Percentiles rank a stretch among this genome's conserved stretches.
These are phyloP conservation scores for Collybia sordida DNA, from an alignment of 768 basidiomycete genomes.

Conservation along the genomic window DNA sequence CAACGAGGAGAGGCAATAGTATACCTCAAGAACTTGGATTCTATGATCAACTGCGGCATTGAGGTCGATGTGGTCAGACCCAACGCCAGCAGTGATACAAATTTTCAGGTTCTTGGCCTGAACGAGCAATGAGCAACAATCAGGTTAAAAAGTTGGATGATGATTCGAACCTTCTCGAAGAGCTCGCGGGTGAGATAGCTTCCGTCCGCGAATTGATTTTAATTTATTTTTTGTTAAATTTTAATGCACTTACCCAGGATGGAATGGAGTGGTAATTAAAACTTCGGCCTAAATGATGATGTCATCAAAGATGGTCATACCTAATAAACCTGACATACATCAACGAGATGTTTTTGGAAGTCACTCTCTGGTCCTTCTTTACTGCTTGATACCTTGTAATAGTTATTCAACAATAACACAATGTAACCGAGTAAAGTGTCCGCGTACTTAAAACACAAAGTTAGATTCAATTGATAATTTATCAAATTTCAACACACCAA, in stretches of 20 bases:
- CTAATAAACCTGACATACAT: conserved; percentile 45
- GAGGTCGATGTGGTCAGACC: conserved; percentile 88
- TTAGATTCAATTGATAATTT: background rate
- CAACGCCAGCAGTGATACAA: conserved; percentile 89
- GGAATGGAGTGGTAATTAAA: conserved; percentile 83
- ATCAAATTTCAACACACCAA: conserved; percentile 45
- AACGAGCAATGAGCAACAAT: conserved; percentile 6
- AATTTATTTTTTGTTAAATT: background rate
- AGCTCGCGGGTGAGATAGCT: conserved; percentile 75
- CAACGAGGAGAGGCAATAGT: background rate
- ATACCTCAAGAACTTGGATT: conserved; percentile 76
- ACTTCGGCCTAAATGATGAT: conserved; percentile 59
- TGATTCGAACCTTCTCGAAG: conserved; percentile 55
- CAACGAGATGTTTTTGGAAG: conserved; percentile 81
- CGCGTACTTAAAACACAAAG: conserved; percentile 6
- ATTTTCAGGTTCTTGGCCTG: conserved; percentile 88
- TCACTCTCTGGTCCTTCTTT: conserved; percentile 82
- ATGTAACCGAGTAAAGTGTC: background rate
- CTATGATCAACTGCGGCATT: conserved; percentile 80
- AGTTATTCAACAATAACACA: background rate
- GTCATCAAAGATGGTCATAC: conserved; percentile 5
- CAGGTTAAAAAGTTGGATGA: background rate
- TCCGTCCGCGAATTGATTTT: background rate
- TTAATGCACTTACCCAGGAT: conserved; percentile 53
- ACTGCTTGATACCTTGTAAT: conserved; percentile 65